Percentiles rank a stretch among this genome's conserved stretches.
Evolutionary conservation across 768 basidiomycete species (phyloP).

Genomic region (Collybia sordida): DNA sequence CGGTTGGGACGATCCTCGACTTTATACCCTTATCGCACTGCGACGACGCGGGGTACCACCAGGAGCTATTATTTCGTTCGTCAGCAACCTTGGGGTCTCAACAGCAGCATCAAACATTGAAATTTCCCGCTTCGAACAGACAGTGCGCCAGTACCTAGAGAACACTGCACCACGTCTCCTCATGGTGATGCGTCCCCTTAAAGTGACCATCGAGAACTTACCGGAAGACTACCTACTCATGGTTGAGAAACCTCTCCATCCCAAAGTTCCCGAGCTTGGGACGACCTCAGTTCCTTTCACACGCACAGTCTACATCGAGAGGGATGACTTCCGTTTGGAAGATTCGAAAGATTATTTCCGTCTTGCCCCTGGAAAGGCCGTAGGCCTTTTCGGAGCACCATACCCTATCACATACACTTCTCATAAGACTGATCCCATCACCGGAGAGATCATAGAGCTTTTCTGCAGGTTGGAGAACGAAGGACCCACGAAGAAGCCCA

Average conservation of each 20-base stretch:
- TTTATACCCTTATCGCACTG: constrained; percentile 95
- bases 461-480: constrained; percentile 76
- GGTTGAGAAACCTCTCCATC: constrained; percentile 91
- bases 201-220: constrained; percentile 89
- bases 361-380: constrained; percentile 95
- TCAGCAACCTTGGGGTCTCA: constrained; percentile 92
- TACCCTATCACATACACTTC: constrained; percentile 92
- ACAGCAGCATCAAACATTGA: constrained; percentile 82
- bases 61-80: constrained; percentile 90
- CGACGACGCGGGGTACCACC: constrained; percentile 97
- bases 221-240: constrained; percentile 80
- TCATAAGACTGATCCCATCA: constrained; percentile 71
- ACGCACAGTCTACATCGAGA: constrained; percentile 87
- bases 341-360: constrained; percentile 97
- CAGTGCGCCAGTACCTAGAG: constrained; percentile 88
- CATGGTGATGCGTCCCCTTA: constrained; percentile 89
- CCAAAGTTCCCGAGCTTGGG: constrained; percentile 89
- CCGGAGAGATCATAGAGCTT: constrained; percentile 78
- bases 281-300: constrained; percentile 82
- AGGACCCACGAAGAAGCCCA: constrained; percentile 71
- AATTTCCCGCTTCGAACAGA: constrained; percentile 85
- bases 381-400: constrained; percentile 93
- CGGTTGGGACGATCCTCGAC: constrained; percentile 97
- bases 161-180: constrained; percentile 82
- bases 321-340: constrained; percentile 87